Evolutionary conservation across 2,329 filamentous ascomycete genomes (phyloP), one percentile per base, ranked within the genome.

Genomic region (Ustulina deusta): DNA sequence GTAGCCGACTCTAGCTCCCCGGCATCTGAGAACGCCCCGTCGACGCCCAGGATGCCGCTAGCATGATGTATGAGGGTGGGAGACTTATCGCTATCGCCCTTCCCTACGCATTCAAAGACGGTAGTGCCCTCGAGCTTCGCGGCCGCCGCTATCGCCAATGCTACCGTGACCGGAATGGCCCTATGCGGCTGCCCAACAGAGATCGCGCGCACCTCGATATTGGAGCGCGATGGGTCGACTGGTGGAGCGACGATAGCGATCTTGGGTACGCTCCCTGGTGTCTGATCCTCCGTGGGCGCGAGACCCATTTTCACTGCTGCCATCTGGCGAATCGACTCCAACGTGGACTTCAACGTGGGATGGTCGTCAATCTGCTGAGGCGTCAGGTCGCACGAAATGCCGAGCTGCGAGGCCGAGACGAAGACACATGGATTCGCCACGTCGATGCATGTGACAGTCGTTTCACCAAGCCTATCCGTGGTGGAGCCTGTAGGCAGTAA

Each of bases 101-200:
- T 40, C 7, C n/a, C 54, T 29, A 29, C 36, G 44, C 7, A 29
- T 15, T 32, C 36, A 13, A 42, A 42, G 13, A 42, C 54, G 11
- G 34, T 32, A 20, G 69, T 69, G 15, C 63, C 66, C 5, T 61
- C 34, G 7, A 83, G 76, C 42, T 78, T 77, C 6, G 78, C 76
- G 1, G 81, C 81, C 0, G 81, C 80, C 0, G 79, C 81, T 6
- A 83, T 73, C 49, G 80, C 81, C 22, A 83, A 70, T 15, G 79
- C 79, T 29, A 83, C 71, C 3, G 81, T 83, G 55, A 82, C 72
- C 3, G 81, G 82, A 9, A 81, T 77, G 0, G 81, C 81, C 72
- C 80, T 83, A 69, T 84, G 82, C 5, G 81, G 78, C 69, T 83
- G 81, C 3, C 83, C 73, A 79, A 86, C 74, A 71, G 83, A 79